Evolutionary conservation across 768 basidiomycete species (phyloP).

Genomic region (Lyophyllum semitale): DNA sequence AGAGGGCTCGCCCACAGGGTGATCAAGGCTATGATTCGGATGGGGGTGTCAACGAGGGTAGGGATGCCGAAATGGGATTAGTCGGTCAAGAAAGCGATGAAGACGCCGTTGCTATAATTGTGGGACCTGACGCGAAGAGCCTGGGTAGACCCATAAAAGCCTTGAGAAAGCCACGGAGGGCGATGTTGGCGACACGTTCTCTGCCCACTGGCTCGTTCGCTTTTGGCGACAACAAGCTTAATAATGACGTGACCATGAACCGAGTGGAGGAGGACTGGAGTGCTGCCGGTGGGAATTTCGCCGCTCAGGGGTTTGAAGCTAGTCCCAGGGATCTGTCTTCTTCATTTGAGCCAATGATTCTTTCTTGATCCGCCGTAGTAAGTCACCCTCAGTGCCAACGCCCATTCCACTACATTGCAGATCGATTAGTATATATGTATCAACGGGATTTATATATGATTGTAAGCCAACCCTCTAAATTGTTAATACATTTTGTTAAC

Average conservation of each 20-base stretch:
- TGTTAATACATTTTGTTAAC: no score
- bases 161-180: conserved; percentile 35
- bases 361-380: neutral
- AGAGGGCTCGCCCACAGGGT: conserved; percentile 38
- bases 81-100: conserved; percentile 16
- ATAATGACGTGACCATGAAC: conserved; percentile 10
- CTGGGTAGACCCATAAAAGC: conserved; percentile 38
- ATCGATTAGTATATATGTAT: neutral
- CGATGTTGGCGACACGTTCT: conserved; percentile 36
- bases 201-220: conserved; percentile 32
- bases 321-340: neutral
- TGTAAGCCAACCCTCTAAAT: no score
- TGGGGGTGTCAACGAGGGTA: conserved; percentile 24
- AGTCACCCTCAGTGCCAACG: neutral
- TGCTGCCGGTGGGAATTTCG: conserved; percentile 19
- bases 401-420: neutral
- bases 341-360: conserved; percentile 11
- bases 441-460: neutral
- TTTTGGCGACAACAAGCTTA: conserved; percentile 11
- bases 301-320: conserved; percentile 5
- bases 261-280: conserved; percentile 43
- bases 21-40: conserved; percentile 27
- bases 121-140: neutral
- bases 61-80: conserved; percentile 11
- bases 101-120: conserved; percentile 10